Base-by-base conservation (phyloP, 1,284 basidiomycete genomes). In the Papiliotrema terrestris region DNA sequence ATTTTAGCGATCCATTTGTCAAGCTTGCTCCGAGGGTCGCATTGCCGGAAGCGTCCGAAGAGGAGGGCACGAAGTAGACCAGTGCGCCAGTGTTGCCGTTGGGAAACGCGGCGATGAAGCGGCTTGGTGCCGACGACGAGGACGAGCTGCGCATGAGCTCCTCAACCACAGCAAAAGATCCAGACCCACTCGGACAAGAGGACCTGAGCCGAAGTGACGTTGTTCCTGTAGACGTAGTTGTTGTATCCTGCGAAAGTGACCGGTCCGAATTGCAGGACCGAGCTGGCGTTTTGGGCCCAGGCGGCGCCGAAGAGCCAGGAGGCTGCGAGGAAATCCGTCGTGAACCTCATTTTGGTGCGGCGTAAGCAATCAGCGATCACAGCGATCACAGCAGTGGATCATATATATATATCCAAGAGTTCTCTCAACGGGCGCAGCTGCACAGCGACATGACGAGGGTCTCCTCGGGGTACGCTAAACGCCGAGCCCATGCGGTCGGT, bases 141-240 rank as follows among this genome's bases (percentile, higher is more conserved):
- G 72, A 49, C 46, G 73, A 76, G 48, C 72, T 72, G 8, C 8
- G 23, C 8, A 26, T 44, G 26, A 39, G 35, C 11, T 39, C 38
- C 45, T 9, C 14, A 32, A 35, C 6, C 39, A 8, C 8, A 8
- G 17, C 5, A 48, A 8, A n/a, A 29, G 25, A 35, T 15, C n/a
- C 8, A 4, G 14, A 56, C 68, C 56, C 45, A 71, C 68, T 65
- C 57, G 19, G 67, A 58, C 2, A 80, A 55, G 13, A 80, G 60
- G 14, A 80, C 62, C 61, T 80, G 79, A 0, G 68, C 77, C 1
- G 77, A 63, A 1, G 78, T 78, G 26, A 71, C 43, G 56, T 74
- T 73, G 54, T 79, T 77, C n/a, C 79, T 62, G 42, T 75, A 70
- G 39, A 80, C 72, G 59, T 78, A 79, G 59, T 81, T 80, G 60